Percentiles rank a stretch among this genome's conserved stretches.
Evolutionary conservation across 768 basidiomycete genomes (phyloP).

Genomic region (Tylopilus sp.): DNA sequence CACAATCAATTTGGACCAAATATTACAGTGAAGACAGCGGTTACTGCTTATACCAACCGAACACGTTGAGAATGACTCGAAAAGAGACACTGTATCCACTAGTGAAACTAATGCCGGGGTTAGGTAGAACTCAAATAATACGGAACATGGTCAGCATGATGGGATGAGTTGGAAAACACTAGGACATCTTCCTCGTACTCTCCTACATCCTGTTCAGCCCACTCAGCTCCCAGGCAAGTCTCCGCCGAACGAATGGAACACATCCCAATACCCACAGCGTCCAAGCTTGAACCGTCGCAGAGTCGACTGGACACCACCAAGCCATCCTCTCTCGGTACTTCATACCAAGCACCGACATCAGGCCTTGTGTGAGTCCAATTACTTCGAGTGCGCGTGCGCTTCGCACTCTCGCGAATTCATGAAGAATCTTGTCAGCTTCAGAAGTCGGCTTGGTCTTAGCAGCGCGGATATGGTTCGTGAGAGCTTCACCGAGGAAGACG

Average conservation of each 20-base stretch:
- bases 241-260: constrained; percentile 17
- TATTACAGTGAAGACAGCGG: too few species aligned
- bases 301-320: constrained; percentile 31
- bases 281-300: constrained; percentile 27
- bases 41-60: too few species aligned
- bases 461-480: constrained; percentile 36
- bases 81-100: too few species aligned
- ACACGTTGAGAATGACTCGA: too few species aligned
- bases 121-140: too few species aligned
- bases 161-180: too few species aligned
- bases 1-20: too few species aligned
- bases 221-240: constrained; percentile 26
- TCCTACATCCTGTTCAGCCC: constrained; percentile 10
- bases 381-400: constrained; percentile 40
- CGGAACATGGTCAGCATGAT: too few species aligned
- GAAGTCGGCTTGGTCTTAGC: constrained; percentile 5
- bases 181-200: too few species aligned
- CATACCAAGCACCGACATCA: constrained; percentile 26
- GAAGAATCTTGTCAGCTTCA: constrained; percentile 33
- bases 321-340: constrained; percentile 6
- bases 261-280: constrained; percentile 20
- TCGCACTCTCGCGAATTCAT: constrained; percentile 35
- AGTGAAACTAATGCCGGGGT: too few species aligned
- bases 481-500: constrained; percentile 40
- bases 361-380: constrained; percentile 39